Conservation (phyloP, 164 flowering plant species). For the Vitis rupestris region DNA sequence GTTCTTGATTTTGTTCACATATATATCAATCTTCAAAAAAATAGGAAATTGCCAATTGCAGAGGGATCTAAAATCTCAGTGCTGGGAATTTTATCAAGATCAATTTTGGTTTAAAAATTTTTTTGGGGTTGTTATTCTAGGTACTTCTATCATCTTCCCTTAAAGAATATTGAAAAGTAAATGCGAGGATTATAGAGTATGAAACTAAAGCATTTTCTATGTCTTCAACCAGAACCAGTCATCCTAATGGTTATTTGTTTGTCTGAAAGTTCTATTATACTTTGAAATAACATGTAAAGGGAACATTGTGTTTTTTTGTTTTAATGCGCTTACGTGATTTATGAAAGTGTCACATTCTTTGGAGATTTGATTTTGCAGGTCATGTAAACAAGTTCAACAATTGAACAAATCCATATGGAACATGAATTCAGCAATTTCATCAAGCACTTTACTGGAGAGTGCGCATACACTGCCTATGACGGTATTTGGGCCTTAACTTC, state of each 20-base stretch:
- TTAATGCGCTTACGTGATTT: too few species aligned
- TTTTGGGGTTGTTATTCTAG: too few species aligned
- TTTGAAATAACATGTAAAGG: neutral
- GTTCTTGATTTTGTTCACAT: too few species aligned
- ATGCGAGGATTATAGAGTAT: too few species aligned
- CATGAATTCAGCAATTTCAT: slow-evolving; percentile 67
- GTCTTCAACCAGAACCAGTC: neutral
- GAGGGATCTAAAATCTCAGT: too few species aligned
- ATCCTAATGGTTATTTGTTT: neutral
- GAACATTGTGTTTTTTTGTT: neutral
- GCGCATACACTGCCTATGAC: slow-evolving; percentile 40
- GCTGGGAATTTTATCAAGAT: too few species aligned
- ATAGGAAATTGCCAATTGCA: too few species aligned
- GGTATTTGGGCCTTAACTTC: slow-evolving; percentile 33
- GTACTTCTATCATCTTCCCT: too few species aligned
- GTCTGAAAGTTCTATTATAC: neutral
- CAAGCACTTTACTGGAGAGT: slow-evolving; percentile 78
- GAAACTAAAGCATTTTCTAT: too few species aligned
- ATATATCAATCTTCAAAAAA: too few species aligned
- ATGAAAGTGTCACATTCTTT: neutral
- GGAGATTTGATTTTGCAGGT: slow-evolving; percentile 46
- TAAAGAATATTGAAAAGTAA: too few species aligned
- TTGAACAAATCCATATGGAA: slow-evolving; percentile 81
- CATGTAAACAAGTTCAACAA: slow-evolving; percentile 74
- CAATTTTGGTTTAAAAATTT: too few species aligned